Base-by-base conservation (phyloP, 345 rosid species). In the Arabis alpina region DNA sequence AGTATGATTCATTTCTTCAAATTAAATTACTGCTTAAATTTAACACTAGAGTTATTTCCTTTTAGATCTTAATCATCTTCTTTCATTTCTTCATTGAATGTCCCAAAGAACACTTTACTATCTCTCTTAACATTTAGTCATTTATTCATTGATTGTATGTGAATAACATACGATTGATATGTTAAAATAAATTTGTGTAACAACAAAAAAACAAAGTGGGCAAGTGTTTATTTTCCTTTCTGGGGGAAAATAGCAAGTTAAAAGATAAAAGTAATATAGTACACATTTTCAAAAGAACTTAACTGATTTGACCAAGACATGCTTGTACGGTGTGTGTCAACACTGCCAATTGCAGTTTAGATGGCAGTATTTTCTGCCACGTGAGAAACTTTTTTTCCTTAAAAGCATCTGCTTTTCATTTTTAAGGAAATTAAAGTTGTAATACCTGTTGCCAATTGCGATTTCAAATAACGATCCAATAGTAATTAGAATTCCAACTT, bases 261-360 rank as follows among this genome's bases (percentile, higher is more conserved):
- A 24, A 66, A 24, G 40, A 34, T 24, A 16, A 67, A 44, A 16
- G 68, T 48, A 53, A 24, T 53, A 61, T 16, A 27, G 69, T 53
- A 68, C 74, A 61, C 28, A 23, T 6, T 23, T 66, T 52, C 56
- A 66, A 43, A 67, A 59, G 16, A 67, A 67, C 57, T 54, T 61
- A 74, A 67, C 69, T 54, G 78, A 67, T 68, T 74, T 74, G 78
- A 74, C 73, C 73, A 74, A 67, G 27, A 60, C 57, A 60, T 36
- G 37, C 37, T 54, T 68, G 73, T 74, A 53, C 56, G 10, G 34
- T 61, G 9, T 10, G 62, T 54, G 73, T 60, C 58, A 67, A 53
- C 64, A 44, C 58, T 61, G 73, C 16, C 67, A 57, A 30, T 34
- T 58, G 55, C 68, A 49, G 60, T 57, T 27, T 47, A 3, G 15